These are phyloP conservation scores for Cyberlindnera lachancei DNA, from an alignment of 805 yeast species.

Conservation along the genomic window DNA sequence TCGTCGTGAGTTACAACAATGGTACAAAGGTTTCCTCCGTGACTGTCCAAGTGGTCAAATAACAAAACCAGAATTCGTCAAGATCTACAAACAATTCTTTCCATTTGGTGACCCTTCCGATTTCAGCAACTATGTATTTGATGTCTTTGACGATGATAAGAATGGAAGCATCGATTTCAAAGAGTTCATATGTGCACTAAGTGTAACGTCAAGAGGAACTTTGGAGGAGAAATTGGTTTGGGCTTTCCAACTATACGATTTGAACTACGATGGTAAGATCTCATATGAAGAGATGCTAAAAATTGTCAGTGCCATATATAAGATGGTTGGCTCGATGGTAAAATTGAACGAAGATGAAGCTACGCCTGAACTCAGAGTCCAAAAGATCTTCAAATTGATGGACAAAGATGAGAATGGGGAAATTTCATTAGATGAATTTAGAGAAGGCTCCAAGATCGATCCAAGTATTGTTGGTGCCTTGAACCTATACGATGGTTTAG, in stretches of 20 bases:
- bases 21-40: conserved; percentile 94
- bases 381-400: conserved; percentile 69
- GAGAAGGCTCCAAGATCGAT: conserved; percentile 71
- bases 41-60: conserved; percentile 92
- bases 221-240: conserved; percentile 78
- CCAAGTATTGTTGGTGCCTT: conserved; percentile 71
- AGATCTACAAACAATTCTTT: conserved; percentile 91
- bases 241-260: conserved; percentile 86
- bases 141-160: conserved; percentile 78
- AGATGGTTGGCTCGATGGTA: conserved; percentile 95
- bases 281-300: conserved; percentile 70
- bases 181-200: conserved; percentile 83
- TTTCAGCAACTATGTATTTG: conserved; percentile 81
- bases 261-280: conserved; percentile 70
- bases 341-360: conserved; percentile 80
- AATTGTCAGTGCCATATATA: conserved; percentile 78
- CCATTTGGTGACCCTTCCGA: conserved; percentile 97
- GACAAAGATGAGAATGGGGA: conserved; percentile 64
- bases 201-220: conserved; percentile 81
- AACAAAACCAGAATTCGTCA: conserved; percentile 78
- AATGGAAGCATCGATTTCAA: conserved; percentile 82
- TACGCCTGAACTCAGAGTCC: conserved; percentile 83
- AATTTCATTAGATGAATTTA: conserved; percentile 78
- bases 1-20: conserved; percentile 89
- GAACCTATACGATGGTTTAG: conserved; percentile 74